phyloP scores from a whole-genome alignment of 352 stramenopile species.

The Pythium aquatile region DNA sequence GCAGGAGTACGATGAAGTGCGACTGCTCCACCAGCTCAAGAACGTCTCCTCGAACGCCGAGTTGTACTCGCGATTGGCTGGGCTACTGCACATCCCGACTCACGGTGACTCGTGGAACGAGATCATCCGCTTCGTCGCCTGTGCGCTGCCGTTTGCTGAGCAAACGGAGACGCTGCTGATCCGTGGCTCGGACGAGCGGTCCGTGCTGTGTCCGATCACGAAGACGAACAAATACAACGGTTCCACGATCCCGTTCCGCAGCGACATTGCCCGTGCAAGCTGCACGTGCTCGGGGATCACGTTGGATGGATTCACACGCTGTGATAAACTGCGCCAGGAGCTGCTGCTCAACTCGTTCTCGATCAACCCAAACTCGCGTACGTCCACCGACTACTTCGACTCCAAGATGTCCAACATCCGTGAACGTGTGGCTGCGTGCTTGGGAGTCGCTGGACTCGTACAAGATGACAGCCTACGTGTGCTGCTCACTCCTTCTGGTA shows the following conservation, averaged over 20 bases:
- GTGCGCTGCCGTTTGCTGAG: constrained; percentile 76
- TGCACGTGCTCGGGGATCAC: constrained; percentile 87
- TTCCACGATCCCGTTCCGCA: constrained; percentile 67
- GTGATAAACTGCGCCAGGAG: constrained; percentile 67
- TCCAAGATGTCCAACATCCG: constrained; percentile 61
- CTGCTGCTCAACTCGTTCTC: constrained; percentile 78
- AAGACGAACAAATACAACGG: constrained; percentile 91
- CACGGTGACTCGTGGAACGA: constrained; percentile 77
- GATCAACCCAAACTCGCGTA: constrained; percentile 79
- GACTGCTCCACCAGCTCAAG: constrained; percentile 57
- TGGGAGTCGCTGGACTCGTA: constrained; percentile 57
- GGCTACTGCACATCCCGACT: constrained; percentile 65
- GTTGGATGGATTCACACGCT: constrained; percentile 57
- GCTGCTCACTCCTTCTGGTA: constrained; percentile 80
- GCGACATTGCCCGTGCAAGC: constrained; percentile 69
- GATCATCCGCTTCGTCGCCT: constrained; percentile 71
- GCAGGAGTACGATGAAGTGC: constrained; percentile 66
- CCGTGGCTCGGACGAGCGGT: constrained; percentile 84
- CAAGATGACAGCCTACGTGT: constrained; percentile 49
- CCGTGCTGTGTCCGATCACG: constrained; percentile 56
- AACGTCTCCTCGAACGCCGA: constrained; percentile 59
- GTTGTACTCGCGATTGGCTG: constrained; percentile 60
- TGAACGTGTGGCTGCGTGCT: constrained; percentile 52
- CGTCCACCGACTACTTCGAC: constrained; percentile 61
- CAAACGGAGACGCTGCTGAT: constrained; percentile 83